Evolutionary conservation across 2,329 filamentous ascomycete species (phyloP).

Genomic region (Shiraia sp.): DNA sequence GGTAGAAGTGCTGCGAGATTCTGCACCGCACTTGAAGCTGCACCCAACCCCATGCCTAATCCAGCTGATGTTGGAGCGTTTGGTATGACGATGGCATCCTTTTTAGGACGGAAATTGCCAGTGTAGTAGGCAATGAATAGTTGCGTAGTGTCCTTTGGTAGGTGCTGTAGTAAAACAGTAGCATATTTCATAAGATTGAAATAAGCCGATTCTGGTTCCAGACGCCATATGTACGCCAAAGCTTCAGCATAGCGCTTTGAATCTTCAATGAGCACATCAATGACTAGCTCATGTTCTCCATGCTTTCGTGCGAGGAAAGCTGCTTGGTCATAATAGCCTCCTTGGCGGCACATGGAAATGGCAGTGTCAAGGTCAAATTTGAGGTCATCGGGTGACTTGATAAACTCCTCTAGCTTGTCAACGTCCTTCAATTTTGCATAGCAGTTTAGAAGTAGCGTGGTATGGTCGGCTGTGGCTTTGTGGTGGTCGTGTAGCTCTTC

Average conservation of each 20-base stretch:
- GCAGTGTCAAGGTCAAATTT: conserved; percentile 98
- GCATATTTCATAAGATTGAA: conserved; percentile 94
- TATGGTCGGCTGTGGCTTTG: conserved; percentile 92
- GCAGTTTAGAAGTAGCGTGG: conserved; percentile 90
- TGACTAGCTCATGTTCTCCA: conserved; percentile 88
- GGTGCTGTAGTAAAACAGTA: conserved; percentile 84
- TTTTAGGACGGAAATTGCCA: conserved; percentile 75
- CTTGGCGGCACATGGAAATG: conserved; percentile 96
- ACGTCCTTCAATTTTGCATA: conserved; percentile 98
- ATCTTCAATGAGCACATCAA: conserved; percentile 95
- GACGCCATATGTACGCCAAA: conserved; percentile 85
- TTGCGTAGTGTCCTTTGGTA: conserved; percentile 77
- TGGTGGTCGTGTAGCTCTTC: conserved; percentile 95
- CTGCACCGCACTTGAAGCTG: conserved; percentile 76
- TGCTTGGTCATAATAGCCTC: conserved; percentile 94
- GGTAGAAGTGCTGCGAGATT: conserved; percentile 84
- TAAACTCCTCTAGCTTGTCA: conserved; percentile 93
- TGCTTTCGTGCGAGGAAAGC: conserved; percentile 95
- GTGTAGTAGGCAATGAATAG: conserved; percentile 96
- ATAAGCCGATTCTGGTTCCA: conserved; percentile 81
- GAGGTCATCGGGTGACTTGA: conserved; percentile 90
- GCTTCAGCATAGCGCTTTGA: conserved; percentile 89
- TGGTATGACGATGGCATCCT: conserved; percentile 60
- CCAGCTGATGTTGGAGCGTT: conserved; percentile 51
- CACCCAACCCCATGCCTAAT: conserved; percentile 45